phyloP scores from a whole-genome alignment of 2,329 filamentous ascomycete genomes.

The Penicillium sp. region DNA sequence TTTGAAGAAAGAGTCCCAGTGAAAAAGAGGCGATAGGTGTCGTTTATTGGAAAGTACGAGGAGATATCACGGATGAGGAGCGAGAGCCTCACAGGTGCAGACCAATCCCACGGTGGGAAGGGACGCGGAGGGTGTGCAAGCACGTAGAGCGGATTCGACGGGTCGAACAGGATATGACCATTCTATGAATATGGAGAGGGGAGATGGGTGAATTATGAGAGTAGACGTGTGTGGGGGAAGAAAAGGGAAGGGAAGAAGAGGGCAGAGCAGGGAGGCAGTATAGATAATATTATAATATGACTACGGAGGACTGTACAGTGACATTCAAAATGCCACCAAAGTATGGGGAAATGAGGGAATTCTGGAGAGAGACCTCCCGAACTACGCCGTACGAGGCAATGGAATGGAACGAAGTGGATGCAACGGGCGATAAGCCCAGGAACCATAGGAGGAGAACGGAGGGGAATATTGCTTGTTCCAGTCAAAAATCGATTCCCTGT shows the following conservation, averaged over 20 bases:
- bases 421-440: constrained; percentile 24
- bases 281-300: background rate
- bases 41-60: constrained; percentile 6
- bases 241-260: constrained; percentile 1
- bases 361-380: background rate
- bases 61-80: constrained; percentile 7
- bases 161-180: constrained; percentile 30
- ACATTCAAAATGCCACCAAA: background rate
- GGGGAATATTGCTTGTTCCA: constrained; percentile 10
- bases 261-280: background rate
- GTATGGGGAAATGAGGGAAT: constrained; percentile 6
- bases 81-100: constrained; percentile 32
- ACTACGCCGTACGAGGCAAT: constrained; percentile 7
- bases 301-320: too few relatives aligned
- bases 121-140: constrained; percentile 40
- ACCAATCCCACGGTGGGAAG: constrained; percentile 37
- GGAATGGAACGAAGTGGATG: constrained; percentile 16
- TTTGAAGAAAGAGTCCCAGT: constrained; percentile 12
- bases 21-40: constrained; percentile 8
- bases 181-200: constrained; percentile 25
- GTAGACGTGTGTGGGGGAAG: background rate
- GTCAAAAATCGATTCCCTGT: background rate
- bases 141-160: constrained; percentile 33
- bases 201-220: background rate
- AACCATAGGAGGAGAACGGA: constrained; percentile 6